A percentile compares a stretch with the other conserved stretches of the same genome.
phyloP scores from a whole-genome alignment of 208 protist species.

The Acanthamoeba divionensis region DNA sequence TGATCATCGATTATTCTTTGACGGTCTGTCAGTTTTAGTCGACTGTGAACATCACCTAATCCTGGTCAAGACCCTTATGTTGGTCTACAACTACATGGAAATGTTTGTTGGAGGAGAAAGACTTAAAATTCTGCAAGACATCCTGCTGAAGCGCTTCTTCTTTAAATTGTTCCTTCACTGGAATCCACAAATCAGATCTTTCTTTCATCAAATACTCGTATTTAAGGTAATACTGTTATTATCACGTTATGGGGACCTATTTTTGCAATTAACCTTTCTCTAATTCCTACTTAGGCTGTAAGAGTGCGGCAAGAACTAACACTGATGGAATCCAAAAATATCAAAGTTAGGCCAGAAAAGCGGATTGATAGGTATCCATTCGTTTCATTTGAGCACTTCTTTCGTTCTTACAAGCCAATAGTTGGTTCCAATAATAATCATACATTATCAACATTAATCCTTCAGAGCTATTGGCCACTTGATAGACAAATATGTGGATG shows the following conservation, averaged over 20 bases:
- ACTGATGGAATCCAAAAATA: neutral
- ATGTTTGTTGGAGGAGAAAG: neutral
- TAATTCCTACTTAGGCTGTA: neutral
- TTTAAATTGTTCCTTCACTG: slow-evolving; percentile 51
- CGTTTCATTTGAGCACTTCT: too few relatives aligned
- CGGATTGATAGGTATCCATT: neutral
- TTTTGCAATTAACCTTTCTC: neutral
- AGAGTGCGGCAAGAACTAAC: slow-evolving; percentile 1
- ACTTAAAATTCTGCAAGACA: neutral
- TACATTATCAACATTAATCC: too few relatives aligned
- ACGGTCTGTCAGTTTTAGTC: neutral
- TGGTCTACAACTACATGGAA: slow-evolving; percentile 26
- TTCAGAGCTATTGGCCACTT: neutral
- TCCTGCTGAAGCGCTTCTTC: neutral
- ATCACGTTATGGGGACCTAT: too few relatives aligned
- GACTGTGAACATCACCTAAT: slow-evolving; percentile 19
- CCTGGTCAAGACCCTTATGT: neutral
- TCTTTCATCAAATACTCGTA: slow-evolving; percentile 24
- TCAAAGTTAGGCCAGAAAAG: neutral
- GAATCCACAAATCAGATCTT: neutral
- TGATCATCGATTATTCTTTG: slow-evolving; percentile 31
- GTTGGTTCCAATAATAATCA: too few relatives aligned
- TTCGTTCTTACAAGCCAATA: too few relatives aligned
- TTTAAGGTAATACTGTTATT: neutral
- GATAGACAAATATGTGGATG: neutral